These are phyloP conservation scores for Clausena lansium DNA, from an alignment of 345 rosid species.

Conservation along the genomic window DNA sequence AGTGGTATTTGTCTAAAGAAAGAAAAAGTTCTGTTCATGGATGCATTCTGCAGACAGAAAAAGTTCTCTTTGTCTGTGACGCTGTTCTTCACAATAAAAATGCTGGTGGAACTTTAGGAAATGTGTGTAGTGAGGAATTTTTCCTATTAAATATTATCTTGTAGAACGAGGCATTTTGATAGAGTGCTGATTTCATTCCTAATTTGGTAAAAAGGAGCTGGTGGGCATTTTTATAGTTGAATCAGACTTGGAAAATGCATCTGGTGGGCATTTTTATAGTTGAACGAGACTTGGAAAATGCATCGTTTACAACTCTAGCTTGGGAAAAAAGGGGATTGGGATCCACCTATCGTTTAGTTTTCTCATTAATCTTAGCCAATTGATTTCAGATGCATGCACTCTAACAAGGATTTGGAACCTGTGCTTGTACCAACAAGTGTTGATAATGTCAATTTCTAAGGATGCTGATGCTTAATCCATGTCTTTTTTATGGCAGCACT, in stretches of 20 bases:
- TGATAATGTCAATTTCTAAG: background rate
- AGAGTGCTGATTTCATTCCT: background rate
- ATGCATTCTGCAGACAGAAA: background rate
- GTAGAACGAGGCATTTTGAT: background rate
- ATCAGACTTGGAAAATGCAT: background rate
- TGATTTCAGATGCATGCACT: background rate
- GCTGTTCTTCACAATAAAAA: background rate
- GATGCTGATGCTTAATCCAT: background rate
- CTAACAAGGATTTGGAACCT: background rate
- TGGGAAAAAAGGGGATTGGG: background rate
- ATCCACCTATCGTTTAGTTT: background rate
- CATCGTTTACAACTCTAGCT: background rate
- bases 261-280: background rate
- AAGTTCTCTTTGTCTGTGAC: background rate
- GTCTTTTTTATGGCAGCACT: background rate
- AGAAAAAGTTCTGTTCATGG: background rate
- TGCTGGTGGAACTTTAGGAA: background rate
- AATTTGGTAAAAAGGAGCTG: background rate
- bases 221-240: background rate
- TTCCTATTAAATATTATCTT: background rate
- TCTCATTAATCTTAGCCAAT: background rate
- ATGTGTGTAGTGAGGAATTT: background rate
- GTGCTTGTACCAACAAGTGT: background rate
- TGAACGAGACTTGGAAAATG: background rate
- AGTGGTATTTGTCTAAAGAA: background rate